These are phyloP conservation scores for Trypanosoma cruzi DNA, from an alignment of 208 protist species.

Conservation along the genomic window DNA sequence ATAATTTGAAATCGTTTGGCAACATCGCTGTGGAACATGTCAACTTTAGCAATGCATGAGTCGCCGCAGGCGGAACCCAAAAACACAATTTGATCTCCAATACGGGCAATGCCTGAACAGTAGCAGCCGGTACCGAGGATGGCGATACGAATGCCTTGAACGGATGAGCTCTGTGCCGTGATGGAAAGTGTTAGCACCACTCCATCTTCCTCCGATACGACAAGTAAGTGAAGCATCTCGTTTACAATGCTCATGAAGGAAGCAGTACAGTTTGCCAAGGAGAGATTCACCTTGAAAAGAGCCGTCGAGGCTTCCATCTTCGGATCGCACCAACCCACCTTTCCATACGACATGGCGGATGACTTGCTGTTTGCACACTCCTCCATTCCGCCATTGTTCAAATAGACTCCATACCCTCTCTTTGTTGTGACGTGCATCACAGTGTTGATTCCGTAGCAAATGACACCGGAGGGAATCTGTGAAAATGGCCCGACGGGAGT, in stretches of 20 bases:
- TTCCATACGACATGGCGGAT: slow-evolving; percentile 44
- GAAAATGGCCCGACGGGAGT: slow-evolving; percentile 60
- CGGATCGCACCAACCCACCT: slow-evolving; percentile 50
- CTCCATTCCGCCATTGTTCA: slow-evolving; percentile 77
- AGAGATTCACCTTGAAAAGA: slow-evolving; percentile 69
- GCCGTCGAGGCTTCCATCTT: slow-evolving; percentile 47
- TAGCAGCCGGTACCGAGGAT: slow-evolving; percentile 71
- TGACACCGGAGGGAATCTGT: slow-evolving; percentile 66
- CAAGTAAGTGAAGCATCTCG: slow-evolving; percentile 42
- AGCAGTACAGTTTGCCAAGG: slow-evolving; percentile 59
- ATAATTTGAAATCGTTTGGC: slow-evolving; percentile 32
- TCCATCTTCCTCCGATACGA: slow-evolving; percentile 77
- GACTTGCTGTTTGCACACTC: slow-evolving; percentile 57
- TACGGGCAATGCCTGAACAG: slow-evolving; percentile 25
- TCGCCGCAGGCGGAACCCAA: slow-evolving; percentile 61
- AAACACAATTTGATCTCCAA: slow-evolving; percentile 41
- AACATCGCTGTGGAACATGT: slow-evolving; percentile 15
- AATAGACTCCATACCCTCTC: slow-evolving; percentile 70
- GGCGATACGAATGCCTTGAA: slow-evolving; percentile 37
- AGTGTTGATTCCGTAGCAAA: slow-evolving; percentile 75
- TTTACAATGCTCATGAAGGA: slow-evolving; percentile 8
- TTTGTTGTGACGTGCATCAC: slow-evolving; percentile 84
- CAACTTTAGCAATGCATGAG: slow-evolving; percentile 48
- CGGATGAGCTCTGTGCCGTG: slow-evolving; percentile 48
- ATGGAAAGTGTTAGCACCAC: slow-evolving; percentile 60